Conservation (phyloP, 225 moss, liverwort and hornwort genomes). For the Polytrichum formosum region DNA sequence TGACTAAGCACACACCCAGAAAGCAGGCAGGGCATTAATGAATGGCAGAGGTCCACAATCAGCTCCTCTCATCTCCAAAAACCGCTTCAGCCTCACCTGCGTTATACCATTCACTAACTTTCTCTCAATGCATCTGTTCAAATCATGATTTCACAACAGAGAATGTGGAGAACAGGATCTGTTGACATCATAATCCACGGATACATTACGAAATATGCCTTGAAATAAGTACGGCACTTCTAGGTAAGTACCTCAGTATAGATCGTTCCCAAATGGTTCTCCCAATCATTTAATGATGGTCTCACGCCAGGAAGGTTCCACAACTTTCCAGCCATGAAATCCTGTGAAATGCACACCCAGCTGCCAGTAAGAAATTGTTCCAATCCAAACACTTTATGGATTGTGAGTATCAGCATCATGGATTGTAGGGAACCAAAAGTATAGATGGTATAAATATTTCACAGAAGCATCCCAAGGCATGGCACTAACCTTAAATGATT, state of each 20-base stretch:
- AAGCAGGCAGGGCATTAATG: constrained; percentile 92
- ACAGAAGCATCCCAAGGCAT: background rate
- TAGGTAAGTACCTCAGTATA: constrained; percentile 59
- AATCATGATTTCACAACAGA: background rate
- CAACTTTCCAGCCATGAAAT: constrained; percentile 76
- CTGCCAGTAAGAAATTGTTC: too few species aligned
- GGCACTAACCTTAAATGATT: constrained; percentile 60
- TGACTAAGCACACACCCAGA: constrained; percentile 61
- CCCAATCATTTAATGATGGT: constrained; percentile 63
- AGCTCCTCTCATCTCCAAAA: constrained; percentile 99
- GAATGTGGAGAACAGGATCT: too few species aligned
- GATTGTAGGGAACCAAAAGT: background rate
- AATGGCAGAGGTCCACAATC: constrained; percentile 92
- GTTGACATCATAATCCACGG: too few species aligned
- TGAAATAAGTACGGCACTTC: too few species aligned
- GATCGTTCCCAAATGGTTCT: constrained; percentile 82
- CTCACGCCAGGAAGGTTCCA: constrained; percentile 40
- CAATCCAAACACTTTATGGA: too few species aligned
- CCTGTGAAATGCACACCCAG: constrained; percentile 26
- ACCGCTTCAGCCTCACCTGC: constrained; percentile 93
- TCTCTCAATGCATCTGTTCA: background rate
- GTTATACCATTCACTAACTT: background rate
- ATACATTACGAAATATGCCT: too few species aligned
- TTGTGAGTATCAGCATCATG: too few species aligned
- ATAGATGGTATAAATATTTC: background rate